Evolutionary conservation across 1,139 yeast species (phyloP).

Genomic region (Williopsis jadinii): DNA sequence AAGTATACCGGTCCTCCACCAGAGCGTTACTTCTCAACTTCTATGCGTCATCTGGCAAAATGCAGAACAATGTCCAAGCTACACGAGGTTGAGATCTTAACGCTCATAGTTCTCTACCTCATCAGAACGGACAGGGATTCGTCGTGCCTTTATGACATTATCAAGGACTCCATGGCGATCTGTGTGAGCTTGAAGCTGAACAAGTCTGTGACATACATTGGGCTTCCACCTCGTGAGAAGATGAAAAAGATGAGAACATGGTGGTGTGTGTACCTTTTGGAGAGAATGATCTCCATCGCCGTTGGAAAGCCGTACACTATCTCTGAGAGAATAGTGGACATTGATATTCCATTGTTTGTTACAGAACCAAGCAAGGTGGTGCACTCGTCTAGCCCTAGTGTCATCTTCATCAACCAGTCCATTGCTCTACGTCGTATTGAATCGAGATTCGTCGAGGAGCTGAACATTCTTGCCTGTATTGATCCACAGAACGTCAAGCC

Average conservation of each 20-base stretch:
- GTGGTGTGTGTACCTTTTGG: slow-evolving; percentile 52
- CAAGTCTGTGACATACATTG: slow-evolving; percentile 30
- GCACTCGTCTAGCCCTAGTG: slow-evolving; percentile 26
- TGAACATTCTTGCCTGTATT: slow-evolving; percentile 27
- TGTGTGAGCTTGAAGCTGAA: slow-evolving; percentile 34
- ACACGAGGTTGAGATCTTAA: slow-evolving; percentile 41
- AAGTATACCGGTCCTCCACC: slow-evolving; percentile 45
- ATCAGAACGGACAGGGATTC: slow-evolving; percentile 53
- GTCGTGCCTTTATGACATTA: slow-evolving; percentile 41
- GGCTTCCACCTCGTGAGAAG: slow-evolving; percentile 23
- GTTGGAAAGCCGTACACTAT: slow-evolving; percentile 47
- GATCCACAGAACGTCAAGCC: slow-evolving; percentile 17
- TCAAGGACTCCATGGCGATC: slow-evolving; percentile 41
- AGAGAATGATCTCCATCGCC: slow-evolving; percentile 49
- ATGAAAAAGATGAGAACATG: slow-evolving; percentile 42
- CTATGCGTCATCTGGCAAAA: slow-evolving; percentile 44
- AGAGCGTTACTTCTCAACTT: slow-evolving; percentile 43
- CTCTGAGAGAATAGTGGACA: slow-evolving; percentile 37
- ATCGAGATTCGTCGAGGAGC: slow-evolving; percentile 44
- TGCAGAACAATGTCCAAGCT: slow-evolving; percentile 32
- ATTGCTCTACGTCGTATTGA: slow-evolving; percentile 47
- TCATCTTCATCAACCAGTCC: slow-evolving; percentile 45
- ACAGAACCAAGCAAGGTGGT: slow-evolving; percentile 28
- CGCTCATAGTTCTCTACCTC: slow-evolving; percentile 42
- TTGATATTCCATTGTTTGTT: slow-evolving; percentile 41